phyloP scores from a whole-genome alignment of 768 basidiomycete genomes.

The Lactarius vividus region DNA sequence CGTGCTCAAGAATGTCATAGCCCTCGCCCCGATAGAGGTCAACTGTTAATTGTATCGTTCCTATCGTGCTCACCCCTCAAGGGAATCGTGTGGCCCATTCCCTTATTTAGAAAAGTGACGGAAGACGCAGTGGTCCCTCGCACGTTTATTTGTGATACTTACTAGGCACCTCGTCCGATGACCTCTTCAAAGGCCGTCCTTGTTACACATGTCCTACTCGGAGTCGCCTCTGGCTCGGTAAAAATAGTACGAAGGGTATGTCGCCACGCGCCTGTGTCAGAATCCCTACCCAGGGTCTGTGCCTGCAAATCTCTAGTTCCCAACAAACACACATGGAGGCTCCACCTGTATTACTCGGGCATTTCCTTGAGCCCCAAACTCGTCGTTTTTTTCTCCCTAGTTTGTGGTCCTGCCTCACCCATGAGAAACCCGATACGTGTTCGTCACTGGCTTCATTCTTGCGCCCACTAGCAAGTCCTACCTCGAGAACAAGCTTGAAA shows the following conservation, averaged over 20 bases:
- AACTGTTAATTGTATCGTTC: no score
- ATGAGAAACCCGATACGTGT: background rate
- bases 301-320: background rate
- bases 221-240: background rate
- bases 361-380: background rate
- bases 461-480: background rate
- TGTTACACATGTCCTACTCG: background rate
- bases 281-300: background rate
- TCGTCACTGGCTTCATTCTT: background rate
- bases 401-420: background rate
- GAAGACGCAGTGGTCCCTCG: background rate
- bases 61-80: background rate
- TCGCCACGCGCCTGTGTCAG: background rate
- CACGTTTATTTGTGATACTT: background rate
- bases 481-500: background rate
- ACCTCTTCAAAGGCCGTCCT: background rate
- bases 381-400: background rate
- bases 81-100: background rate
- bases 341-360: background rate
- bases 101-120: background rate
- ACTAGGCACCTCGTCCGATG: background rate
- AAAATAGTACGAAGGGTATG: background rate
- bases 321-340: background rate
- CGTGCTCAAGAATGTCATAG: background rate
- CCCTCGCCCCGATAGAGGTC: background rate